Conservation (phyloP, 1,284 basidiomycete species). For the Moniliophthora roreri region DNA sequence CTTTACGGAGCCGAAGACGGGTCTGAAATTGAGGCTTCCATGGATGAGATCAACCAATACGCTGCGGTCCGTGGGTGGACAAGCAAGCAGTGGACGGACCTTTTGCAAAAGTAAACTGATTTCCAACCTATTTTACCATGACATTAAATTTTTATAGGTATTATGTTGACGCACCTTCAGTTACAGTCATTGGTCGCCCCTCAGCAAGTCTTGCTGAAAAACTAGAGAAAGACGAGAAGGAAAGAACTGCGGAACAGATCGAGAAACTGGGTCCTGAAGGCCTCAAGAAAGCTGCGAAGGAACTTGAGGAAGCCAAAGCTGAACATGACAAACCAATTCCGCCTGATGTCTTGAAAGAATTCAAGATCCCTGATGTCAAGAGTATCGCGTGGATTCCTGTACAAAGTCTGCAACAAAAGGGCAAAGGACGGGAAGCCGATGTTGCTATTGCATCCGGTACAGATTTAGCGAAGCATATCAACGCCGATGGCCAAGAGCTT, state of each 20-base stretch:
- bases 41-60: conserved; percentile 84
- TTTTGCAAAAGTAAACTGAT: conserved; percentile 72
- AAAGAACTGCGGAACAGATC: conserved; percentile 72
- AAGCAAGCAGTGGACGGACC: conserved; percentile 73
- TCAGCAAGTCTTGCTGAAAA: conserved; percentile 84
- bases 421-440: conserved; percentile 37
- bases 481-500: conserved; percentile 65
- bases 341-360: conserved; percentile 74
- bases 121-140: conserved; percentile 10
- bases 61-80: conserved; percentile 71
- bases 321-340: conserved; percentile 89
- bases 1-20: conserved; percentile 88
- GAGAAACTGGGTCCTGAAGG: conserved; percentile 78
- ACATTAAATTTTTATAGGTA: conserved; percentile 51
- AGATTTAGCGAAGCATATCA: conserved; percentile 65
- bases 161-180: conserved; percentile 69
- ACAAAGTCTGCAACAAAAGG: conserved; percentile 72
- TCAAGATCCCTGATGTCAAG: conserved; percentile 86
- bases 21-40: conserved; percentile 69
- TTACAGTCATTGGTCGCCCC: conserved; percentile 85
- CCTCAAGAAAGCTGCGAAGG: conserved; percentile 67
- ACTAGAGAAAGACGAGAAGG: conserved; percentile 83
- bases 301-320: conserved; percentile 81
- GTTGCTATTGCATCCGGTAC: conserved; percentile 26
- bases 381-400: conserved; percentile 96